Evolutionary conservation across 2,329 filamentous ascomycete genomes (phyloP), one percentile per base, ranked within the genome.

Genomic region (Cercospora sp.): DNA sequence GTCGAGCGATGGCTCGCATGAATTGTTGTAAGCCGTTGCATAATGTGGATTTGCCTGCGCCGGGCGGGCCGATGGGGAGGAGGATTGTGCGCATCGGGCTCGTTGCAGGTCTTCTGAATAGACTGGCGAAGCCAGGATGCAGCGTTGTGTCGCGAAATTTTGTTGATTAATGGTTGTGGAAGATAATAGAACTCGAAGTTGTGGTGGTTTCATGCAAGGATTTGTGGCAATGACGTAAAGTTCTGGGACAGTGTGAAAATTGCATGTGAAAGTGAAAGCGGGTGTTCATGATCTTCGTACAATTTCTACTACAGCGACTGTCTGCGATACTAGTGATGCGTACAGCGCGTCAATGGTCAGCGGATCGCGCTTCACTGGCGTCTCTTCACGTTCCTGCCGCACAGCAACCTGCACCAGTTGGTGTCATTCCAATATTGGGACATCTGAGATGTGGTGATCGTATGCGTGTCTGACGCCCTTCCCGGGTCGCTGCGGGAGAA

Each of bases 21-120:
- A 99, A 99, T 82, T 99, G 95, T 78, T 97, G 92, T 91, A 99
- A 97, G 78, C 95, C 95, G 88, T 98, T 93, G 84, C 94, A 98
- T 79, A 97, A 97, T 7, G 95, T 99, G 72, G 93, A 97, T 83
- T 99, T 99, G 69, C 95, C 95, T 31, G 93, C 89, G 75, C 95
- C 95, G 6, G 95, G 95, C 73, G 94, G 94, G n/a, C 95, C 95
- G 60, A 78, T 75, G 20, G 76, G 76, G 31, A 78, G 65, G 8
- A 78, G 63, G 40, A 78, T 69, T 20, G 74, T 76, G 53, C 69
- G 65, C 71, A 73, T 72, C 3, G 30, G 8, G 30, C 30, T 31
- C 8, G 30, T 31, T 31, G 30, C 30, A 31, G 30, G 30, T 31
- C 30, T 31, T 31, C 30, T 31, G 30, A 31, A 31, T 31, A 9